Conservation (phyloP, 164 flowering plant genomes). For the Macadamia integrifolia region DNA sequence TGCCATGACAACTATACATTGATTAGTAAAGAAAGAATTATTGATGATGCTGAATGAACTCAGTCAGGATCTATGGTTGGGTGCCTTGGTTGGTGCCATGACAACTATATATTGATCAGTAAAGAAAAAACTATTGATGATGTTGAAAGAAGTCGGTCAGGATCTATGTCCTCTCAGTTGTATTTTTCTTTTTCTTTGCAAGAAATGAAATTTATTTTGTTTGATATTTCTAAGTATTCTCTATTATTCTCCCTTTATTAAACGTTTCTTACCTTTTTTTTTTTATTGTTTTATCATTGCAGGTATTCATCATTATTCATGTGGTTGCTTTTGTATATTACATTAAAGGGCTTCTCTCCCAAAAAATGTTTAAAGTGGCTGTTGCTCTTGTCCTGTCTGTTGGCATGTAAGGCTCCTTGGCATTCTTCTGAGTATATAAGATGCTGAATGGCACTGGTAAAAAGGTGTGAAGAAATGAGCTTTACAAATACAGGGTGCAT, state of each 20-base stretch:
- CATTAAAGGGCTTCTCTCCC: conserved; percentile 87
- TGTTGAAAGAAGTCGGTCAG: too few species aligned
- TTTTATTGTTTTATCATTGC: conserved; percentile 15
- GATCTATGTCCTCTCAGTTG: too few species aligned
- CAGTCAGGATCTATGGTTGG: too few species aligned
- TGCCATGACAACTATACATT: too few species aligned
- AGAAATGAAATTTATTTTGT: too few species aligned
- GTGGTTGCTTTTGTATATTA: conserved; percentile 96
- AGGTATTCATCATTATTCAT: conserved; percentile 95
- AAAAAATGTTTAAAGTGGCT: conserved; percentile 94
- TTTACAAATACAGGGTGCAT: neutral
- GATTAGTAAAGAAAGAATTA: too few species aligned
- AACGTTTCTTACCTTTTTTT: conserved; percentile 1
- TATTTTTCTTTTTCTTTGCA: too few species aligned
- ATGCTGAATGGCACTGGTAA: neutral
- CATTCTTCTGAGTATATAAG: conserved; percentile 1
- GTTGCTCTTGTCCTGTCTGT: conserved; percentile 81
- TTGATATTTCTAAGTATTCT: neutral
- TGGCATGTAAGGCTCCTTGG: conserved; percentile 70
- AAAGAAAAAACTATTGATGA: too few species aligned
- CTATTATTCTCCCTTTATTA: neutral
- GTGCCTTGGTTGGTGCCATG: too few species aligned
- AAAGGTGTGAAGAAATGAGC: neutral
- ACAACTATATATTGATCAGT: too few species aligned
- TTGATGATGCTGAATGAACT: too few species aligned